Percentiles rank a stretch among this genome's conserved stretches.
These are phyloP conservation scores for Cajanus cajan DNA, from an alignment of 306 rosid species.

Conservation along the genomic window DNA sequence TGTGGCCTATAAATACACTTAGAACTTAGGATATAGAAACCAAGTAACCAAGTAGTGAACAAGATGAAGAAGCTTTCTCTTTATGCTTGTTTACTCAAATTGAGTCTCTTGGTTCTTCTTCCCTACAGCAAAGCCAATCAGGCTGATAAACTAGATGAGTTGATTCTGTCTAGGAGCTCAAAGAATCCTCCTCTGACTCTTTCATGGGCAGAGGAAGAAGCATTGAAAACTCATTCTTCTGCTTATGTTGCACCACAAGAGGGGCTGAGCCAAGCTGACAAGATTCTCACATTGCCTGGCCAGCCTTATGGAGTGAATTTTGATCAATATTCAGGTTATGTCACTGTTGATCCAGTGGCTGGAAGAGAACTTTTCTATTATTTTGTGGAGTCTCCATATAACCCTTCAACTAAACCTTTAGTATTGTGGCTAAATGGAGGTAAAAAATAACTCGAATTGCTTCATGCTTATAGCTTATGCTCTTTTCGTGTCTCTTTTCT, in stretches of 20 bases:
- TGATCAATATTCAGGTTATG: constrained; percentile 60
- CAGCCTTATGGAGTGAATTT: constrained; percentile 56
- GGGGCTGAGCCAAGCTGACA: constrained; percentile 40
- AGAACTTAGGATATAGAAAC: not conserved
- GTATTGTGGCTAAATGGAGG: constrained; percentile 76
- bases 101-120: constrained; percentile 30
- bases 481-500: not conserved
- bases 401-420: constrained; percentile 45
- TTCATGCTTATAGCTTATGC: not conserved
- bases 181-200: constrained; percentile 2
- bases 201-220: constrained; percentile 28
- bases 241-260: constrained; percentile 29
- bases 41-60: not conserved
- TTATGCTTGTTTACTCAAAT: constrained; percentile 28
- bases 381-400: constrained; percentile 52
- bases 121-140: constrained; percentile 37
- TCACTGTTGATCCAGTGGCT: constrained; percentile 43
- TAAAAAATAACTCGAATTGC: not conserved
- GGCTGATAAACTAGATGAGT: constrained; percentile 38
- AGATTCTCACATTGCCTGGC: constrained; percentile 55
- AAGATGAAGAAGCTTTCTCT: constrained; percentile 29
- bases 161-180: constrained; percentile 36
- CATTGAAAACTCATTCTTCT: not conserved
- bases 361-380: constrained; percentile 63
- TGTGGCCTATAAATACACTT: not conserved